These are phyloP conservation scores for Teratosphaeriaceae sp. DNA, from an alignment of 2,329 filamentous ascomycete genomes.

Conservation along the genomic window DNA sequence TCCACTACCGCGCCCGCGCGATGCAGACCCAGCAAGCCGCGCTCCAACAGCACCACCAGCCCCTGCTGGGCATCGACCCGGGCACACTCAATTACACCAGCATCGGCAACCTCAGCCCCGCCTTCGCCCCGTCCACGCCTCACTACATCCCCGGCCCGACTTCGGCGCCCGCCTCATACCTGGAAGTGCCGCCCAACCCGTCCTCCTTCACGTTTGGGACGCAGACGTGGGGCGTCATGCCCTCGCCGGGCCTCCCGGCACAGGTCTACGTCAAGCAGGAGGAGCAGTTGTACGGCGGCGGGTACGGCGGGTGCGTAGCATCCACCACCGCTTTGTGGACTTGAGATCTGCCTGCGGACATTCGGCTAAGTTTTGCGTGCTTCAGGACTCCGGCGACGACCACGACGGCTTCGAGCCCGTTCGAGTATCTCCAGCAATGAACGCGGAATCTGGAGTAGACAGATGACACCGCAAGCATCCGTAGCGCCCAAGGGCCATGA, in stretches of 20 bases:
- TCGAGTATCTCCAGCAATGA: neutral
- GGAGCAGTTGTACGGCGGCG: conserved; percentile 32
- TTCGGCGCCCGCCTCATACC: conserved; percentile 31
- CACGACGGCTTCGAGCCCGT: conserved; percentile 6
- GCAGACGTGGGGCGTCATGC: conserved; percentile 27
- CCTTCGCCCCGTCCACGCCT: conserved; percentile 42
- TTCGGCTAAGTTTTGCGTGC: conserved; percentile 18
- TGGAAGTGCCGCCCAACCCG: conserved; percentile 36
- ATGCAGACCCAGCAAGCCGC: conserved; percentile 12
- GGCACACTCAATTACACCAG: conserved; percentile 22
- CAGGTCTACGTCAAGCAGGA: conserved; percentile 31
- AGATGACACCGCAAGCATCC: too few relatives aligned
- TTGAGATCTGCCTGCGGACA: conserved; percentile 16
- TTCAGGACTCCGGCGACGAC: conserved; percentile 21
- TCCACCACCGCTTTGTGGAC: conserved; percentile 29
- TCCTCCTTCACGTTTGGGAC: conserved; percentile 26
- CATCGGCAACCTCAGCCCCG: conserved; percentile 43
- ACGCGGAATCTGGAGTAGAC: neutral
- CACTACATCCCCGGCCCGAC: conserved; percentile 30
- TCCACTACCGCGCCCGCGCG: conserved; percentile 33
- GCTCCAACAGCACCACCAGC: conserved; percentile 9
- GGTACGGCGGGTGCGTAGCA: too few relatives aligned
- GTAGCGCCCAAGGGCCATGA: too few relatives aligned
- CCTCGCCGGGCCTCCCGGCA: conserved; percentile 28
- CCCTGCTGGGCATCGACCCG: conserved; percentile 15